A percentile compares a stretch with the other conserved stretches of the same genome.
Evolutionary conservation across 2,329 filamentous ascomycete species (phyloP).

Genomic region (Colletotrichum cuscutae): DNA sequence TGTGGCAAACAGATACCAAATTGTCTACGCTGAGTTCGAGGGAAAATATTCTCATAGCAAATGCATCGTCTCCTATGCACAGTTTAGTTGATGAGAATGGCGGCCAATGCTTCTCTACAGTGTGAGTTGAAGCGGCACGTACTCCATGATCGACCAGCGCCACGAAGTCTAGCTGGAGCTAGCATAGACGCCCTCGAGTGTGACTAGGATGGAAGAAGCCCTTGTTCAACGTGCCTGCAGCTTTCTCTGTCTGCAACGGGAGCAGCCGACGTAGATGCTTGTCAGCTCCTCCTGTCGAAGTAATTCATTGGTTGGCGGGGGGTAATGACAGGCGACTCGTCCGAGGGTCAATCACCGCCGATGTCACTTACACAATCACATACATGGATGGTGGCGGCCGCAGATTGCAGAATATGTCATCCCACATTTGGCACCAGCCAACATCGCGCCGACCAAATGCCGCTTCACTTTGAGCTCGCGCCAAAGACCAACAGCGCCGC

Average conservation of each 20-base stretch:
- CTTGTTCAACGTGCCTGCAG: neutral
- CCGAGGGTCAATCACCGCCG: neutral
- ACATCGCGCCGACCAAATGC: neutral
- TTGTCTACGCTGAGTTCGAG: neutral
- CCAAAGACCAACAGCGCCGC: neutral
- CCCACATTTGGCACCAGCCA: neutral
- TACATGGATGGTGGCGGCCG: neutral
- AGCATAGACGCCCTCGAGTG: neutral
- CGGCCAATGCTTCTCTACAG: neutral
- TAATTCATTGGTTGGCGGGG: neutral
- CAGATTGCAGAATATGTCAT: neutral
- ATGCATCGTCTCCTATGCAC: neutral
- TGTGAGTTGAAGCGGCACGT: neutral
- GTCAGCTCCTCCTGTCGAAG: neutral
- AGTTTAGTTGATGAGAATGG: neutral
- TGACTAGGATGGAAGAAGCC: neutral
- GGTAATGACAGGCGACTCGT: neutral
- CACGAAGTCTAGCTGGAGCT: neutral
- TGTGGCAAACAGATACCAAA: neutral
- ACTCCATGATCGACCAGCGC: neutral
- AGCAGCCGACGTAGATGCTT: neutral
- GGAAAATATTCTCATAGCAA: neutral
- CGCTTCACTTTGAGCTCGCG: neutral
- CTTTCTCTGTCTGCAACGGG: neutral
- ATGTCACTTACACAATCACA: neutral